Base-by-base conservation (phyloP, 495 filamentous ascomycete genomes). In the Aspergillus heteromorphus region DNA sequence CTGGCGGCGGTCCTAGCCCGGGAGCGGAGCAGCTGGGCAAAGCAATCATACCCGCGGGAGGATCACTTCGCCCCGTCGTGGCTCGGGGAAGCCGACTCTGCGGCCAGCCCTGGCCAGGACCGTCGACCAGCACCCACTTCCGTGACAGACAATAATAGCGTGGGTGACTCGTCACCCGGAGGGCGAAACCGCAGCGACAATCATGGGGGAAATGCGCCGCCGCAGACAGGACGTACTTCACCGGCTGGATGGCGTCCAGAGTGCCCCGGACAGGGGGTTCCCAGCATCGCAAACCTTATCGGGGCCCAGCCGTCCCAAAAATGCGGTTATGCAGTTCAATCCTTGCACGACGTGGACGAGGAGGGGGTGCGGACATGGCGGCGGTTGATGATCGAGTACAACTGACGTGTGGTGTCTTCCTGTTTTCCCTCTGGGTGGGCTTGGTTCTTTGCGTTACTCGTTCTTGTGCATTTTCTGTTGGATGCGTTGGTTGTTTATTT, bases 371-470 rank as follows among this genome's bases (percentile, higher is more conserved):
- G 71, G 5, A 67, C 63, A 18, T 75, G 68, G 65, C 58, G 58
- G 45, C 59, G 72, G 34, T 48, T 67, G 20, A 60, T 73, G 40
- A 54, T 73, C 18, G 69, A 75, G 55, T 75, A 75, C 52, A 65
- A 54, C 51, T 75, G 61, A 58, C 19, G 10, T n/a, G 8, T 18
- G 38, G 30, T 11, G 18, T 18, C 38, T 49, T 38, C 47, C 40
- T 48, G 47, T 21, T 31, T 34, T 53, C 40, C 20, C 43, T 25
- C 6, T 31, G 36, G 25, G 42, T 47, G 30, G 19, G n/a, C 36
- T 41, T 56, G 25, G 9, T 41, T 54, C 6, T n/a, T 34, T 41
- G 5, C 41, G 16, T 52, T 16, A 45, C 29, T 30, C 19, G 19
- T 21, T 21, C 13, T 0, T 23, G 19, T 13, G 18, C 42, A 4